These are phyloP conservation scores for Neopestalotiopsis sp. DNA, from an alignment of 2,329 filamentous ascomycete species.

Conservation along the genomic window DNA sequence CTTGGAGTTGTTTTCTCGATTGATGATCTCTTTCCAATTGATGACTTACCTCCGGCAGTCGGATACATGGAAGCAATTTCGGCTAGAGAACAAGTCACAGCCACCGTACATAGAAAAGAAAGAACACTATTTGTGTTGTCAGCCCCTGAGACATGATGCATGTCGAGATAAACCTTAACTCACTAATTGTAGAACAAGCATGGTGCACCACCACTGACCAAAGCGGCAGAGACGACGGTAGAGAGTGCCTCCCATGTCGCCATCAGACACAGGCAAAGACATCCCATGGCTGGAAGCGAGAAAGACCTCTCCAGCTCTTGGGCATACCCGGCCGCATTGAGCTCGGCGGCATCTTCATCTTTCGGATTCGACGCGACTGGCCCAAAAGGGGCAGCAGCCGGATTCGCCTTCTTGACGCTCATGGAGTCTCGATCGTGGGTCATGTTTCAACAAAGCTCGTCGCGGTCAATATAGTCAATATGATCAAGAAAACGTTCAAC, in stretches of 20 bases:
- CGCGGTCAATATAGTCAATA: not conserved
- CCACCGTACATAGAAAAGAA: conserved; percentile 44
- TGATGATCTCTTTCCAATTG: not conserved
- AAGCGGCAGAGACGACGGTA: conserved; percentile 48
- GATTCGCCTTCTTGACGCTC: not conserved
- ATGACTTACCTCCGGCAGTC: conserved; percentile 34
- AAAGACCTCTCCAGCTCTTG: conserved; percentile 39
- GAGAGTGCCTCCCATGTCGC: conserved; percentile 56
- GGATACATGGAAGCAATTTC: conserved; percentile 45
- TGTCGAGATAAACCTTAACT: conserved; percentile 6
- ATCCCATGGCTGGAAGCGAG: conserved; percentile 48
- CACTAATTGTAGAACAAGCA: conserved; percentile 52
- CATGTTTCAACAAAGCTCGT: not conserved
- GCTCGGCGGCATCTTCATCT: conserved; percentile 23
- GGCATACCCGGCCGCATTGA: conserved; percentile 6
- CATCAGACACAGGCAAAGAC: conserved; percentile 52
- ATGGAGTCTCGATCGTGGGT: not conserved
- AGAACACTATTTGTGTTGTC: conserved; percentile 37
- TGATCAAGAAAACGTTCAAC: too few species aligned
- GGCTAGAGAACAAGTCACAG: conserved; percentile 43
- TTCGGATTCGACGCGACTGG: not conserved
- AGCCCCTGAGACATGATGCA: not conserved
- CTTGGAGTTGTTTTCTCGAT: not conserved
- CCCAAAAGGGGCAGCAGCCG: not conserved
- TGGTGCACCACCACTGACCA: conserved; percentile 50